These are phyloP conservation scores for Oxyria digyna DNA, from an alignment of 148 eudicot species.

Conservation along the genomic window DNA sequence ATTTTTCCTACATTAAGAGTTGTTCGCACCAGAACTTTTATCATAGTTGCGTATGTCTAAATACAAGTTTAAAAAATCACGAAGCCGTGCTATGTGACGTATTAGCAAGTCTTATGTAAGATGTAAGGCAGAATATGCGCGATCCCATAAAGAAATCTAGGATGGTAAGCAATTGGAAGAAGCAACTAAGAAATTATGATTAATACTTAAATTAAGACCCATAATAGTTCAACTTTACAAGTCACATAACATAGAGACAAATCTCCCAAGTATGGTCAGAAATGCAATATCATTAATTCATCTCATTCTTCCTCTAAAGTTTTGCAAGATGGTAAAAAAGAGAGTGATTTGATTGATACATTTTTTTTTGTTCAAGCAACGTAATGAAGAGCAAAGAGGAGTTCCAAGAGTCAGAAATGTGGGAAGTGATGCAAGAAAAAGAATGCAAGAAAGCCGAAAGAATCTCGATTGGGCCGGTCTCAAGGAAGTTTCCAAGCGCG, in stretches of 20 bases:
- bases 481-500: constrained; percentile 40
- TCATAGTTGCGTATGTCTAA: no score
- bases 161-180: constrained; percentile 8
- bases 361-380: not conserved
- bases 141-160: not conserved
- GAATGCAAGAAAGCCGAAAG: not conserved
- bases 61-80: no score
- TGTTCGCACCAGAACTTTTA: no score
- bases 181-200: constrained; percentile 4
- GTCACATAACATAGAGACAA: not conserved
- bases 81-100: not conserved
- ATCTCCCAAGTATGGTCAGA: not conserved
- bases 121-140: not conserved
- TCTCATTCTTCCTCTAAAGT: not conserved
- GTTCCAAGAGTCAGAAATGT: constrained; percentile 57
- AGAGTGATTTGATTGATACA: not conserved
- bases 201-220: not conserved
- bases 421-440: constrained; percentile 6
- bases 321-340: not conserved
- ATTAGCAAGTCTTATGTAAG: not conserved
- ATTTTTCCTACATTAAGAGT: no score
- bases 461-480: not conserved
- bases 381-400: constrained; percentile 44
- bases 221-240: not conserved
- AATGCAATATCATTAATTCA: not conserved